These are phyloP conservation scores for Fremontodendron californicum DNA, from an alignment of 345 rosid genomes.

Conservation along the genomic window DNA sequence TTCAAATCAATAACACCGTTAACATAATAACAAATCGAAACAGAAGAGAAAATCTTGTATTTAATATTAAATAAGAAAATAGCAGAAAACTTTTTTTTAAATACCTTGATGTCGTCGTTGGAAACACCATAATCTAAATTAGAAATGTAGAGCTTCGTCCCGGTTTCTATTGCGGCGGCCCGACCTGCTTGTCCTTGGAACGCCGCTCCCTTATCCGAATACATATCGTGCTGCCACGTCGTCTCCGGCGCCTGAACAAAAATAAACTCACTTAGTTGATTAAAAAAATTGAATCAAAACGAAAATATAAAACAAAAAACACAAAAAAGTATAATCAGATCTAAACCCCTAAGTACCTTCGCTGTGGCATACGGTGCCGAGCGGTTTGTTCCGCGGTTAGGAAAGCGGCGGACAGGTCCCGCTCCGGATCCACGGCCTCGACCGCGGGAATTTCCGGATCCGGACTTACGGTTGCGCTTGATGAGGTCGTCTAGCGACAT, in stretches of 20 bases:
- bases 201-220: constrained; percentile 38
- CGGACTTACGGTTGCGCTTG: constrained; percentile 69
- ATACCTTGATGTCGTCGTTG: constrained; percentile 89
- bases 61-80: background rate
- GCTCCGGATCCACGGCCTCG: constrained; percentile 61
- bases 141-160: constrained; percentile 89
- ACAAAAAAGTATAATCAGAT: constrained; percentile 5
- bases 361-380: constrained; percentile 56
- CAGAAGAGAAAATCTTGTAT: background rate
- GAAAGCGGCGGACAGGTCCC: constrained; percentile 67
- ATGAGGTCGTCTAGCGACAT: constrained; percentile 98
- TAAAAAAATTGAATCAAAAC: constrained; percentile 16
- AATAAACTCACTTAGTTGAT: constrained; percentile 4
- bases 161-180: constrained; percentile 71
- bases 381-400: constrained; percentile 61
- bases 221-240: constrained; percentile 92
- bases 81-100: background rate
- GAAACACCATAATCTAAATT: constrained; percentile 93
- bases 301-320: constrained; percentile 10
- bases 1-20: background rate
- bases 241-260: constrained; percentile 74
- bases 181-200: constrained; percentile 48
- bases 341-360: constrained; percentile 38
- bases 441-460: constrained; percentile 52
- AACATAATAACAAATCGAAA: background rate